phyloP scores from a whole-genome alignment of 345 rosid species.

The Sisymbrium irio region DNA sequence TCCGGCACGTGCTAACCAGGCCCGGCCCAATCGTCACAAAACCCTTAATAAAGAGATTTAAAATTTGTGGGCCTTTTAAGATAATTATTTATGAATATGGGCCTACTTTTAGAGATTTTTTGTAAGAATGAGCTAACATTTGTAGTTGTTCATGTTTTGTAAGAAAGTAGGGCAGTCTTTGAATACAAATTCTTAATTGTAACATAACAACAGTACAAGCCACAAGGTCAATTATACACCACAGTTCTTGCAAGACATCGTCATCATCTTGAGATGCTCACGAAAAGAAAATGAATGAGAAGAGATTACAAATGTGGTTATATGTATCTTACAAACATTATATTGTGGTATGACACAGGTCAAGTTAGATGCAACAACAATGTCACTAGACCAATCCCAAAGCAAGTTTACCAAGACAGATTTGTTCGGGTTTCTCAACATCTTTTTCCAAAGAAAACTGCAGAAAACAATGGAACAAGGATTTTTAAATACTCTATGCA shows the following conservation, averaged over 20 bases:
- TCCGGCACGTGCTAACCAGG: neutral
- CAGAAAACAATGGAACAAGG: slow-evolving; percentile 9
- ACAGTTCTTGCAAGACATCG: slow-evolving; percentile 12
- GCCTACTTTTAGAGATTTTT: no score
- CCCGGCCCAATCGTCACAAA: no score
- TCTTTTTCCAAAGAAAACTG: no score
- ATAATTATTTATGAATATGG: no score
- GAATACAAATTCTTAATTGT: neutral
- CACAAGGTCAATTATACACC: neutral
- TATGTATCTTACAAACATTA: neutral
- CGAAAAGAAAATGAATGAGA: neutral
- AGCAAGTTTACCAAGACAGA: neutral
- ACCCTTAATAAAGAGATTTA: no score
- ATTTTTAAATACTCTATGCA: neutral
- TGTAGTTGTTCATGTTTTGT: no score
- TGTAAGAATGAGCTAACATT: no score
- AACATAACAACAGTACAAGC: neutral
- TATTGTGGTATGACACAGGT: neutral
- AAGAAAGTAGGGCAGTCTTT: no score
- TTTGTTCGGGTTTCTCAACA: no score
- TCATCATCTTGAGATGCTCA: neutral
- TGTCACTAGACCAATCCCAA: neutral
- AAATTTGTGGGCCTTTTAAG: no score
- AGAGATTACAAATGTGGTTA: slow-evolving; percentile 8
- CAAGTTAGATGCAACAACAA: slow-evolving; percentile 7